Base-by-base conservation (phyloP, 2,329 filamentous ascomycete genomes). In the Cercospora sp. region DNA sequence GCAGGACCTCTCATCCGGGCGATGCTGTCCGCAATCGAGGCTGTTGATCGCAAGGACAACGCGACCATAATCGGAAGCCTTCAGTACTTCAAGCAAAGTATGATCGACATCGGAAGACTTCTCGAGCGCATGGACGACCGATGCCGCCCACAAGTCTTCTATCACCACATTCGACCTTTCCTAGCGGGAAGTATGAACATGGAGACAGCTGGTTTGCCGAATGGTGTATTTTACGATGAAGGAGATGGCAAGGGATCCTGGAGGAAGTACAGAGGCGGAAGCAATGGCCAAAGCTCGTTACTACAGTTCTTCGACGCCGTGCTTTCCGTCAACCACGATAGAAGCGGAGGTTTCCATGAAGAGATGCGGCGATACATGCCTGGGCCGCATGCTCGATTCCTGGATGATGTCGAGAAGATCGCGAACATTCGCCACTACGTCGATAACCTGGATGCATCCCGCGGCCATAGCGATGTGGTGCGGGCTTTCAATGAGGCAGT, bases 321-420 rank as follows among this genome's bases (percentile, higher is more conserved):
- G 2, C 79, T 87, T 2, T 84, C 82, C 0, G 82, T 86, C 18
- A 79, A 82, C 32, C 85, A 87, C 26, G 73, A 75, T 34, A 62
- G 70, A 10, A 68, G 70, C 37, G 55, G 66, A 21, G 68, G 69
- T 9, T 70, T 74, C 55, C 72, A 73, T 34, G 69, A 71, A 73
- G 83, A 86, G 73, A 86, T 86, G 84, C 80, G 84, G 8, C 78
- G 80, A 10, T 87, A 87, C 70, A 87, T 87, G 85, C 85, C 85
- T 2, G 82, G 82, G 0, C 80, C 82, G 3, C 85, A 87, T 69
- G 80, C 82, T 18, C 77, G 81, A n/a, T 86, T 86, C 71, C 74
- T 87, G 5, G 78, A 83, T 30, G 79, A 82, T 12, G 74, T 86
- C n/a, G 77, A 79, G 28, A 74, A 76, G 3, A 79, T 81, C 13